Evolutionary conservation across 495 filamentous ascomycete genomes (phyloP).

Genomic region (Xylaria intraflava): DNA sequence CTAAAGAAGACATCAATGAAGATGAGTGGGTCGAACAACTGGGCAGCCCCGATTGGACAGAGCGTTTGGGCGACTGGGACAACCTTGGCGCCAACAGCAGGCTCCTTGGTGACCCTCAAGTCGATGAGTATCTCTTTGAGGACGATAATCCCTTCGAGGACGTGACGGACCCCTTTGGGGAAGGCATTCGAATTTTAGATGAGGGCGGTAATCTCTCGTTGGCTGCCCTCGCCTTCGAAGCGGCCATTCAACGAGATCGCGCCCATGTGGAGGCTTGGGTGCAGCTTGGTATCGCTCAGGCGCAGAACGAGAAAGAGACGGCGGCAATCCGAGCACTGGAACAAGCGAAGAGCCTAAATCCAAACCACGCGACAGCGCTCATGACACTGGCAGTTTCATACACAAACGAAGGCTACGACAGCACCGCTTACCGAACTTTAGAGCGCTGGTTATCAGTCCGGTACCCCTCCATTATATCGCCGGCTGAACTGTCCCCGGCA

Average conservation of each 20-base stretch:
- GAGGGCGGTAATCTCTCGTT: conserved; percentile 90
- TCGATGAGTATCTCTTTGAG: conserved; percentile 92
- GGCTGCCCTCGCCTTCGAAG: conserved; percentile 94
- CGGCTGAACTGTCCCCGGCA: conserved; percentile 57
- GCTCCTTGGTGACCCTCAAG: conserved; percentile 59
- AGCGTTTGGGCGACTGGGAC: conserved; percentile 51
- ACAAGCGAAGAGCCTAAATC: conserved; percentile 80
- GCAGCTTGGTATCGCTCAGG: conserved; percentile 81
- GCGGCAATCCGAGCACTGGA: conserved; percentile 97
- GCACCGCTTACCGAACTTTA: conserved; percentile 89
- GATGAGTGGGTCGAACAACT: conserved; percentile 56
- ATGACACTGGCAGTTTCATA: conserved; percentile 98
- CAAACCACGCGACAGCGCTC: conserved; percentile 76
- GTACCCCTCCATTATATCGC: conserved; percentile 73
- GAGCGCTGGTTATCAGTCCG: conserved; percentile 93
- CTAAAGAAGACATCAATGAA: conserved; percentile 63
- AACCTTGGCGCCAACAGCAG: conserved; percentile 46
- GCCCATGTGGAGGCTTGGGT: conserved; percentile 89
- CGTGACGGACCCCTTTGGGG: conserved; percentile 73
- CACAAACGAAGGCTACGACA: conserved; percentile 98
- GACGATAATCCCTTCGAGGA: conserved; percentile 80
- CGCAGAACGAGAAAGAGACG: conserved; percentile 96
- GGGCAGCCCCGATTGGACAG: conserved; percentile 64
- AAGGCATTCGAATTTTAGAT: conserved; percentile 84
- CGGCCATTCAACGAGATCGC: conserved; percentile 83